Evolutionary conservation across 306 rosid genomes (phyloP).

Genomic region (Cicer judaicum): DNA sequence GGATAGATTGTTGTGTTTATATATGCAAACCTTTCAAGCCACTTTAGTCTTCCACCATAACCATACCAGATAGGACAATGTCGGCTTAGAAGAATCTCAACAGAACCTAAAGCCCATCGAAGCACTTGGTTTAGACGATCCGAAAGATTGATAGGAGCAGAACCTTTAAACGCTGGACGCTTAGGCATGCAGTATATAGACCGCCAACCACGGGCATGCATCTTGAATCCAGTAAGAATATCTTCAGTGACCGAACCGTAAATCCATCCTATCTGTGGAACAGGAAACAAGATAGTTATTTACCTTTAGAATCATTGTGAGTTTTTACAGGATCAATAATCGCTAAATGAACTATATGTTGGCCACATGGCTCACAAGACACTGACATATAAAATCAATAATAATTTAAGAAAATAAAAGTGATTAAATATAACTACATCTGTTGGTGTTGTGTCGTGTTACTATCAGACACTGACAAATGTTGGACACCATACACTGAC

Average conservation of each 20-base stretch:
- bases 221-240: constrained; percentile 97
- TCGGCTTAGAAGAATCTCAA: constrained; percentile 90
- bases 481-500: not conserved
- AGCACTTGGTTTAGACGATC: constrained; percentile 99
- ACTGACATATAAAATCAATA: not conserved
- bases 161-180: constrained; percentile 93
- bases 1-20: constrained; percentile 98
- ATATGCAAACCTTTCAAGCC: constrained; percentile 94
- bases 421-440: not conserved
- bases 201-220: constrained; percentile 99
- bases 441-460: not conserved
- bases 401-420: not conserved
- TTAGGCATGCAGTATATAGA: constrained; percentile 93
- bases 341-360: constrained; percentile 8
- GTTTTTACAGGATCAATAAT: constrained; percentile 6
- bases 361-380: not conserved
- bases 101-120: constrained; percentile 97
- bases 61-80: constrained; percentile 99
- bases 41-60: constrained; percentile 87
- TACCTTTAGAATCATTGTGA: not conserved
- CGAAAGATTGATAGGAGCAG: constrained; percentile 97
- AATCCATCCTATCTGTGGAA: constrained; percentile 94
- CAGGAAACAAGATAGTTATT: constrained; percentile 31
- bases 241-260: constrained; percentile 99
- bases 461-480: not conserved